Evolutionary conservation across 352 stramenopile species (phyloP), one percentile per base, ranked within the genome.

Genomic region (Globisporangium polare): DNA sequence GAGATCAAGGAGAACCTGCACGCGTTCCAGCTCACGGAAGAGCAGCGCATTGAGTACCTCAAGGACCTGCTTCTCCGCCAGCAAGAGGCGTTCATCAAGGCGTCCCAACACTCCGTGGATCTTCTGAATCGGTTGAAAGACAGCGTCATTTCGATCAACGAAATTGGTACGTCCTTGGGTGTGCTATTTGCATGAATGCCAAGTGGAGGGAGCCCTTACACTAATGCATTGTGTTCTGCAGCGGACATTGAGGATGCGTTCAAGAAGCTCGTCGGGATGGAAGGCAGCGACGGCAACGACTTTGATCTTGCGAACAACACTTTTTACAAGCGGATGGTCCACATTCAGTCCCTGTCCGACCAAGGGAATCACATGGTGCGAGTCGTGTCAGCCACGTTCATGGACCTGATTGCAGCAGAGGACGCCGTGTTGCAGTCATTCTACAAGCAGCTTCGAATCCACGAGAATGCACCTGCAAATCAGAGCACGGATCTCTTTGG

Each of bases 11-110:
- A 92, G 29, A 94, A 94, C 39, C 54, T 94, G 10, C 69, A 82
- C 22, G 85, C 81, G 3, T 90, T 94, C 59, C 83, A 94, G 58
- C 69, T 94, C 7, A 94, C 85, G 29, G 85, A 94, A 67, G 85
- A 94, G 51, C 85, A 92, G 53, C 79, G 85, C 3, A 71, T 94
- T 1, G 85, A 91, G 42, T 94, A 91, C 46, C 63, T 94, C 18
- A 87, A 87, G 50, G 81, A 92, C 65, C 53, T 94, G 26, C 58
- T 94, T 7, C 33, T 89, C n/a, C 80, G 83, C 3, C 75, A 82
- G 57, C 74, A 91, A 65, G 86, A 83, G 31, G 69, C 75, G 7
- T 76, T 88, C 45, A 58, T 82, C 12, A 68, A 56, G 12, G 78
- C 80, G 56, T 77, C 87, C 53, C 65, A 80, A 37, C 60, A 65